A percentile compares a stretch with the other conserved stretches of the same genome.
These are phyloP conservation scores for Coleophoma crateriformis DNA, from an alignment of 2,329 filamentous ascomycete species.

Conservation along the genomic window DNA sequence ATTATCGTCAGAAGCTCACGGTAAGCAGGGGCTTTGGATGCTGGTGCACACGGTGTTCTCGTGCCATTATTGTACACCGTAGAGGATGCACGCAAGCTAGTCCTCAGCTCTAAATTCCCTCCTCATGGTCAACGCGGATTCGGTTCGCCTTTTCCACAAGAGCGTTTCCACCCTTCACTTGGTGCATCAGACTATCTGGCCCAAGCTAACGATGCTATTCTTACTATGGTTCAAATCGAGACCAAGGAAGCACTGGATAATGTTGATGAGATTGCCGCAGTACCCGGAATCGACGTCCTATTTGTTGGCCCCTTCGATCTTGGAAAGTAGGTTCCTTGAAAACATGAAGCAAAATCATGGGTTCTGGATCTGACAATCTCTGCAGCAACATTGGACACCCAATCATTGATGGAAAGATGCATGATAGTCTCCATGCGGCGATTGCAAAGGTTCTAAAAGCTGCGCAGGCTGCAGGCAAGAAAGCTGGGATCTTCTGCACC, in stretches of 20 bases:
- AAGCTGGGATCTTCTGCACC: conserved; percentile 55
- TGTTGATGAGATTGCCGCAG: conserved; percentile 56
- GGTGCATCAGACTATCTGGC: conserved; percentile 49
- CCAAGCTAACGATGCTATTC: conserved; percentile 48
- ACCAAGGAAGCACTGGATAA: conserved; percentile 54
- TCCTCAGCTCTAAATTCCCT: conserved; percentile 49
- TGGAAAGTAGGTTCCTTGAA: conserved; percentile 27
- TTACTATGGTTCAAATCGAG: conserved; percentile 66
- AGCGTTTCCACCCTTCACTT: conserved; percentile 40
- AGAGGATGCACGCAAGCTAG: conserved; percentile 44
- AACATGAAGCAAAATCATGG: background rate
- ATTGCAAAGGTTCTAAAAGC: conserved; percentile 53
- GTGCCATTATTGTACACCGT: conserved; percentile 49
- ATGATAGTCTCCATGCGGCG: conserved; percentile 52
- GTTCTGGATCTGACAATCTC: background rate
- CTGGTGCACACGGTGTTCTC: conserved; percentile 51
- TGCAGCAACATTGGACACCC: conserved; percentile 54
- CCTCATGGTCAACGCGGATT: conserved; percentile 48
- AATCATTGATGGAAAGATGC: conserved; percentile 53
- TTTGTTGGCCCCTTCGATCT: conserved; percentile 65
- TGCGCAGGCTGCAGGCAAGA: conserved; percentile 57
- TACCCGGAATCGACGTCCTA: conserved; percentile 55
- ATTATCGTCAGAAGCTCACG: conserved; percentile 7
- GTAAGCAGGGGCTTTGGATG: conserved; percentile 45
- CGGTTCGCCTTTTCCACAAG: conserved; percentile 49